Evolutionary conservation across 176 grass and related monocot species (phyloP), one percentile per base, ranked within the genome.

Genomic region (Saccharum officinarum): DNA sequence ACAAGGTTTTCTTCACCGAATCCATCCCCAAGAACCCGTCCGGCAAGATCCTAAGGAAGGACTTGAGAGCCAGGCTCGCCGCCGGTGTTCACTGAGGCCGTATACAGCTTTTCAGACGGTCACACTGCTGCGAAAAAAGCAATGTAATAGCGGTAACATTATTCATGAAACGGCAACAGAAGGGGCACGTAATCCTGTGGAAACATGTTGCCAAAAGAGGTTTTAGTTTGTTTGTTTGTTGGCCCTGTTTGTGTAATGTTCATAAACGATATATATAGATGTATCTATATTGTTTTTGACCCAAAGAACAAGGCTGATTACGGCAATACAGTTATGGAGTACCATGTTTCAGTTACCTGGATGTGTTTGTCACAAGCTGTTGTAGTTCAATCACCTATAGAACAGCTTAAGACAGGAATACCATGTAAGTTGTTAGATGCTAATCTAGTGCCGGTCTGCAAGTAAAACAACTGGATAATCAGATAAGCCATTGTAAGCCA

Each of bases 11-110:
- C 91, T 98, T 98, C 87, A 91, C 86, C 0, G 91, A 98, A 8
- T 69, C 89, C 60, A 95, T 98, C 41, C 96, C 96, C 8, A 98
- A 95, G 90, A 92, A 92, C 59, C 87, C 96, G 54, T 92, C 96
- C 3, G 96, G 96, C 67, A 98, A 98, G 73, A 98, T 98, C 85
- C 78, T 98, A 47, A 92, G 96, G 90, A 98, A 98, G 86, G 96
- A 98, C 84, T 81, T 98, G 71, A 94, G 96, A 94, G 91, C 91
- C 49, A 98, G 87, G 81, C 81, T 98, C 34, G 91, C 85, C 3
- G 89, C 89, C 18, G 83, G 86, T 20, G 71, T 87, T 65, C 38
- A 84, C 31, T 79, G 15, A 73, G 28, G 52, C 57, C n/a, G 1
- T 36, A 22, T 30, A 67, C 42, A 49, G 42, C 67, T 39, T 70